Evolutionary conservation across 345 rosid species (phyloP).

Genomic region (Gossypium stocksii): DNA sequence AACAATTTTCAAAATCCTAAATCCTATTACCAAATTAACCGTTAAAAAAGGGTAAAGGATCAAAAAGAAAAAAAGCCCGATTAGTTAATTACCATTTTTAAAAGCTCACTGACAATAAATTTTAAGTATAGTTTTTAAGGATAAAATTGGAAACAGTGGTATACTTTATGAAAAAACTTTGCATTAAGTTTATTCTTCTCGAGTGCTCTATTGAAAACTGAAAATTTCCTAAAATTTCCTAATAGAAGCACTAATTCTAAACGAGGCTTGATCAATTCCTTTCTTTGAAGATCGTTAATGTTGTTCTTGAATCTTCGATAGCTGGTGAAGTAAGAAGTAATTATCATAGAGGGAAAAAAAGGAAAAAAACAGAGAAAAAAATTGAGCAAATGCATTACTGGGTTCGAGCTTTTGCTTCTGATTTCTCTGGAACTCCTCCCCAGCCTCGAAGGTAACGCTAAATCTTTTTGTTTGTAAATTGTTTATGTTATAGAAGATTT

Average conservation of each 20-base stretch:
- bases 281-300: neutral
- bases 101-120: too few relatives aligned
- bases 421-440: conserved; percentile 70
- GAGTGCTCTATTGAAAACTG: neutral
- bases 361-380: too few relatives aligned
- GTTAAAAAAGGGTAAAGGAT: too few relatives aligned
- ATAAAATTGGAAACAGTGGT: too few relatives aligned
- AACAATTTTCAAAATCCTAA: too few relatives aligned
- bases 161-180: too few relatives aligned
- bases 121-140: too few relatives aligned
- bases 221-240: neutral
- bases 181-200: too few relatives aligned
- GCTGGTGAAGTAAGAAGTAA: neutral
- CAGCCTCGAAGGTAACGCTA: conserved; percentile 70
- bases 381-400: conserved; percentile 64
- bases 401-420: conserved; percentile 81
- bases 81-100: too few relatives aligned
- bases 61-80: too few relatives aligned
- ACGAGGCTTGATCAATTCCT: neutral
- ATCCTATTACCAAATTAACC: too few relatives aligned
- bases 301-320: neutral
- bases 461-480: neutral
- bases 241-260: too few relatives aligned
- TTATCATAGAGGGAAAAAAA: neutral
- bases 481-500: neutral